Evolutionary conservation across 1,284 basidiomycete species (phyloP), one percentile per base, ranked within the genome.

Genomic region (Microstroma glucosiphilum): DNA sequence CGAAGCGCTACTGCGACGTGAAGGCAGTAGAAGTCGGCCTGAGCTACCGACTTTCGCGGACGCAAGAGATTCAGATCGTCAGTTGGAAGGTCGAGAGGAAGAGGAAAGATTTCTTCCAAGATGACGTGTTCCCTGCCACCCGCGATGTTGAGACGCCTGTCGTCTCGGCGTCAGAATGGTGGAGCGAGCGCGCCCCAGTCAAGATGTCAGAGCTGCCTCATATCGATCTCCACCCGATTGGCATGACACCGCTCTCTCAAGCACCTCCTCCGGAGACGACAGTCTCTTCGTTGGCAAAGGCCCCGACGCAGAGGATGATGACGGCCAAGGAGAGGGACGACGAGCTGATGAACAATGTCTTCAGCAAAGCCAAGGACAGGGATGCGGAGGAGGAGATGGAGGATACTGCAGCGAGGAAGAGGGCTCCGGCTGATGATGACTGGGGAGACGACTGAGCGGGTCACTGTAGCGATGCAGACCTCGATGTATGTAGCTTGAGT

Each of bases 1-100:
- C 79, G 0, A 83, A 83, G 69, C 60, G 72, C 25, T 56, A 63
- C 12, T 74, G 80, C 41, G 80, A 83, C 64, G 78, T 82, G 13
- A 70, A 68, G 46, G 76, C 91, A 82, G 89, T 92, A 23, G 85
- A 88, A 77, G 89, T 93, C 74, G 73, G 80, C 8, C 82, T 82
- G 48, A 86, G 86, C 15, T 79, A 81, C 19, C 83, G 89, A 46
- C 82, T 87, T 56, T 91, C 92, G n/a, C 88, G 90, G 80, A 92
- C 91, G 81, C 17, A 48, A n/a, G 90, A 92, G 56, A 87, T 96
- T 30, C 80, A 83, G 61, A 73, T 78, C 48, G 81, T 83, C n/a
- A 66, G 75, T 1, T 83, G 82, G 62, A 78, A 69, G 6, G 79
- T 83, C 1, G 81, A 82, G 7, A 69, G 82, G 15, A 54, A 25